Conservation (phyloP, 768 basidiomycete genomes). For the Kwoniella heveanensis region DNA sequence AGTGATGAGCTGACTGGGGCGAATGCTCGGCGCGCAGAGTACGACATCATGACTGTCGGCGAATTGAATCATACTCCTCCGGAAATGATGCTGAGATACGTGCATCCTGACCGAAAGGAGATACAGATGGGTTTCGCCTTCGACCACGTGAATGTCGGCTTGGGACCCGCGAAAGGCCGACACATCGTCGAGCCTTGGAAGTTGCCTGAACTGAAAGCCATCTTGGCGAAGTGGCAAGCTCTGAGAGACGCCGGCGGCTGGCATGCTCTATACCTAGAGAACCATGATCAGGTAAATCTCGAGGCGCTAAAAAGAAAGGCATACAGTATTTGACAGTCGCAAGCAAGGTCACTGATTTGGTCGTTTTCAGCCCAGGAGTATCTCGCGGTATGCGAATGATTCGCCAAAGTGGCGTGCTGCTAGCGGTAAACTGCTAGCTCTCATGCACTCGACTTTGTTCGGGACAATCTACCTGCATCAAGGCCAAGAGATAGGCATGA, state of each 20-base stretch:
- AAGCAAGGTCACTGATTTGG: too few species aligned
- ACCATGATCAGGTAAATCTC: conserved; percentile 17
- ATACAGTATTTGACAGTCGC: too few species aligned
- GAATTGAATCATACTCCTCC: neutral
- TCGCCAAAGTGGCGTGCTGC: conserved; percentile 61
- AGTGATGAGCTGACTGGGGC: too few species aligned
- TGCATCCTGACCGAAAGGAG: conserved; percentile 46
- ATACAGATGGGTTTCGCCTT: conserved; percentile 54
- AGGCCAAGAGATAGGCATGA: conserved; percentile 70
- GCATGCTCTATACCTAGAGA: conserved; percentile 57
- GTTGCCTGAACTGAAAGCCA: conserved; percentile 61
- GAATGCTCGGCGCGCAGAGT: neutral
- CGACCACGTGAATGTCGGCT: conserved; percentile 40
- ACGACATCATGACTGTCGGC: conserved; percentile 56
- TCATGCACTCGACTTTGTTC: conserved; percentile 65
- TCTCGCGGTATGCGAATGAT: conserved; percentile 70
- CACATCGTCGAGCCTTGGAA: conserved; percentile 57
- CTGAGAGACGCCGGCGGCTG: conserved; percentile 66
- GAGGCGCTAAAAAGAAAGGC: too few species aligned
- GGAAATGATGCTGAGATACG: conserved; percentile 1
- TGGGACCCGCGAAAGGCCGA: conserved; percentile 40
- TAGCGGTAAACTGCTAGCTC: conserved; percentile 66
- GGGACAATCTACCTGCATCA: conserved; percentile 78
- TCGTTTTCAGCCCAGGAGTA: conserved; percentile 55
- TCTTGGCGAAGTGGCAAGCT: conserved; percentile 63